phyloP scores from a whole-genome alignment of 1,284 basidiomycete genomes.

The Boletus sp. region DNA sequence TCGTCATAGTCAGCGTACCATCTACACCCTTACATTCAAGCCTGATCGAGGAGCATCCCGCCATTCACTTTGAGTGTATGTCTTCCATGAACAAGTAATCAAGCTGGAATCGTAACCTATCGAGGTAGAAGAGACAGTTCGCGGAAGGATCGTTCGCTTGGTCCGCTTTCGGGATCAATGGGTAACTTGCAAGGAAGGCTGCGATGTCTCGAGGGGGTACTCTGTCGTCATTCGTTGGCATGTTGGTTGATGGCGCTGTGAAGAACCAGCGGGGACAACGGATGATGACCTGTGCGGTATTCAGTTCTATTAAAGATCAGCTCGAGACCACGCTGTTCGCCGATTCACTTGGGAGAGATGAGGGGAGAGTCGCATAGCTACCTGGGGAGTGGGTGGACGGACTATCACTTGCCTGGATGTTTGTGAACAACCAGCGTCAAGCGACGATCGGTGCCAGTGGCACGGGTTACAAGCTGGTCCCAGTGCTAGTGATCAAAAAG shows the following conservation, averaged over 20 bases:
- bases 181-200: constrained; percentile 63
- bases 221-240: constrained; percentile 11
- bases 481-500: constrained; percentile 22
- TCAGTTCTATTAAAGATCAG: constrained; percentile 2
- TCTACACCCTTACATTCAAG: constrained; percentile 32
- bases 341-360: not conserved
- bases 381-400: not conserved
- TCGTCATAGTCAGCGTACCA: constrained; percentile 61
- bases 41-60: not conserved
- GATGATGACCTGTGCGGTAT: constrained; percentile 14
- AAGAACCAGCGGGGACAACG: constrained; percentile 16
- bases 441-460: not conserved
- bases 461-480: not conserved
- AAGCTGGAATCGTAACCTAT: constrained; percentile 53
- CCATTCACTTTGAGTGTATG: constrained; percentile 52
- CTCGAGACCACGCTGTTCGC: not conserved
- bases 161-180: constrained; percentile 35
- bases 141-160: constrained; percentile 36
- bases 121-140: constrained; percentile 66
- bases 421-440: not conserved
- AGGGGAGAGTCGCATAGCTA: not conserved
- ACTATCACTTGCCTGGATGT: constrained; percentile 1
- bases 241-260: constrained; percentile 12
- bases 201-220: constrained; percentile 51
- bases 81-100: constrained; percentile 61